Conservation (phyloP, 2,329 filamentous ascomycete genomes). For the Colletotrichum eleusines region DNA sequence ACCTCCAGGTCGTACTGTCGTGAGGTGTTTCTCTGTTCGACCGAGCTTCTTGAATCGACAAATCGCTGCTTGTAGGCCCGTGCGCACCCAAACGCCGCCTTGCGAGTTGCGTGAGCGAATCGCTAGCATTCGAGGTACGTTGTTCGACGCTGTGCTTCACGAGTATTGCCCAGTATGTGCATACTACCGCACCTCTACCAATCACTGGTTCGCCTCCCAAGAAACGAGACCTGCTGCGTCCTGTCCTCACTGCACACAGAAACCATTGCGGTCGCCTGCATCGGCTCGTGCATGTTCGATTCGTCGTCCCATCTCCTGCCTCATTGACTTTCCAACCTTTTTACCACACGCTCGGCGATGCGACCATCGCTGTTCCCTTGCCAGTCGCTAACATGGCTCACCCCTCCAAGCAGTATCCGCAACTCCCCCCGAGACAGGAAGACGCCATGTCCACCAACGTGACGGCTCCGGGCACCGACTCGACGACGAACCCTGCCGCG, state of each 20-base stretch:
- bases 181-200: slow-evolving; percentile 30
- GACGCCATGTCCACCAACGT: slow-evolving; percentile 47
- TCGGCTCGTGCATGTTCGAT: neutral
- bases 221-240: slow-evolving; percentile 15
- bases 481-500: slow-evolving; percentile 34
- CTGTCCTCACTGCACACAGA: slow-evolving; percentile 23
- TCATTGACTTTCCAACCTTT: slow-evolving; percentile 11
- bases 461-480: slow-evolving; percentile 32
- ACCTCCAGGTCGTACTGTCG: slow-evolving; percentile 13
- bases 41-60: slow-evolving; percentile 7
- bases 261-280: slow-evolving; percentile 1
- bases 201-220: slow-evolving; percentile 28
- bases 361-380: neutral
- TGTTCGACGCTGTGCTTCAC: slow-evolving; percentile 29
- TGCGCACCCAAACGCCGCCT: no score
- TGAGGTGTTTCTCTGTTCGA: neutral
- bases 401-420: slow-evolving; percentile 44
- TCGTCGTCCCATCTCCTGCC: slow-evolving; percentile 1
- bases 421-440: slow-evolving; percentile 45
- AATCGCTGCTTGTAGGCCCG: slow-evolving; percentile 1
- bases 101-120: slow-evolving; percentile 21
- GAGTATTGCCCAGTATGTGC: slow-evolving; percentile 13
- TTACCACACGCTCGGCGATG: slow-evolving; percentile 11
- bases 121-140: slow-evolving; percentile 34
- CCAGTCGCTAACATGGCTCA: slow-evolving; percentile 47